A percentile compares a stretch with the other conserved stretches of the same genome.
Conservation (phyloP, 2,329 filamentous ascomycete genomes). For the Talaromyces sp. region DNA sequence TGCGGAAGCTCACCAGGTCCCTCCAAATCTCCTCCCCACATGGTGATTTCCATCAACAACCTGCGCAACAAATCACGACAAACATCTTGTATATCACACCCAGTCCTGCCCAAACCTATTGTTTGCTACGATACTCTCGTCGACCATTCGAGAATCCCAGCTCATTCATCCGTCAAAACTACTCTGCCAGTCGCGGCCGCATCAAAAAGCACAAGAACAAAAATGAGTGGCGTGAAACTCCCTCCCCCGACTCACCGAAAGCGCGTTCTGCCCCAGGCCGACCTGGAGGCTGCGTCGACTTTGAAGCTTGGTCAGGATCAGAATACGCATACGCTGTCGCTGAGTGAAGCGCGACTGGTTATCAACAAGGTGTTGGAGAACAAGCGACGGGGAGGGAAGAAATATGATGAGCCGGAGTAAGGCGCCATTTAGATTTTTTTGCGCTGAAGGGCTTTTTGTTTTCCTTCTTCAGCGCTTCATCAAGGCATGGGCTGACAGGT, state of each 20-base stretch:
- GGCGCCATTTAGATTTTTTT: slow-evolving; percentile 24
- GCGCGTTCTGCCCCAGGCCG: slow-evolving; percentile 43
- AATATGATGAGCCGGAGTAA: slow-evolving; percentile 78
- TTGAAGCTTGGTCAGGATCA: slow-evolving; percentile 92
- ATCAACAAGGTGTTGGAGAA: slow-evolving; percentile 84
- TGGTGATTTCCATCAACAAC: background rate
- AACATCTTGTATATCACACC: background rate
- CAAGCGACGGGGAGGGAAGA: slow-evolving; percentile 72
- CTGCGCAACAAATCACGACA: background rate
- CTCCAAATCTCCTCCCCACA: background rate
- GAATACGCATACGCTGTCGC: slow-evolving; percentile 81
- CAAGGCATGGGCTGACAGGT: background rate
- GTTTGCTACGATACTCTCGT: background rate
- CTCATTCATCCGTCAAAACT: background rate
- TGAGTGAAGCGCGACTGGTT: slow-evolving; percentile 87
- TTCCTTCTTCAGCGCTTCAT: background rate
- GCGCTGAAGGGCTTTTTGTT: background rate
- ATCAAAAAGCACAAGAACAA: background rate
- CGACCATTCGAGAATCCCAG: background rate
- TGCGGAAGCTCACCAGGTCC: background rate
- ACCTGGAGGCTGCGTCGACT: slow-evolving; percentile 78
- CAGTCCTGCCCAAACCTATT: background rate
- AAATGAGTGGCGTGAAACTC: slow-evolving; percentile 30
- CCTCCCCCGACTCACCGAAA: slow-evolving; percentile 37
- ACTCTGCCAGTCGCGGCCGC: background rate